Conservation (phyloP, 2,329 filamentous ascomycete genomes). For the Chrysoporthe austroafricana region DNA sequence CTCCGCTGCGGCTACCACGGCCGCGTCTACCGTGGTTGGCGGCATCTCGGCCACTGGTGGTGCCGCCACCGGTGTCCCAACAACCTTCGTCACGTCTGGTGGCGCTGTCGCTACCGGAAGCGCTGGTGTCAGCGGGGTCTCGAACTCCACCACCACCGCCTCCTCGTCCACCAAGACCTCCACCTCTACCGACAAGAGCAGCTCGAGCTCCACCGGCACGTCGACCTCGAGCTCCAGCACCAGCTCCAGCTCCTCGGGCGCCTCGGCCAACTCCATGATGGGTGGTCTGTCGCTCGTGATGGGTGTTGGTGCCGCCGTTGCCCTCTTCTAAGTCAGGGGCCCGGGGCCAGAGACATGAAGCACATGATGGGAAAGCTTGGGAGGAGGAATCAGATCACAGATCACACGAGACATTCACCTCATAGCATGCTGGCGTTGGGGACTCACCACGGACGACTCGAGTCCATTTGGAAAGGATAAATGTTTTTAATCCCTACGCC, state of each 20-base stretch:
- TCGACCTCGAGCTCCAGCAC: not conserved
- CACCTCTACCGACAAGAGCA: not conserved
- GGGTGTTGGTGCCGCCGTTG: slow-evolving; percentile 17
- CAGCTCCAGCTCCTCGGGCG: slow-evolving; percentile 9
- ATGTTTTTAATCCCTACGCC: slow-evolving; percentile 1
- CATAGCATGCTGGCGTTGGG: slow-evolving; percentile 10
- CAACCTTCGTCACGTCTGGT: slow-evolving; percentile 2
- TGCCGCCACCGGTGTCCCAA: not conserved
- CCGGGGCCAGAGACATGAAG: not conserved
- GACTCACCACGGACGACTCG: not conserved
- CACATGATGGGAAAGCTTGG: slow-evolving; percentile 2
- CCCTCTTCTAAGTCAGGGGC: slow-evolving; percentile 10
- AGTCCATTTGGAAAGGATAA: slow-evolving; percentile 1
- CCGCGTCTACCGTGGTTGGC: not conserved
- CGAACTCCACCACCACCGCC: slow-evolving; percentile 16
- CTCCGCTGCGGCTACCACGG: not conserved
- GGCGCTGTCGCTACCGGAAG: slow-evolving; percentile 6
- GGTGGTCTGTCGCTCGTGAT: slow-evolving; percentile 17
- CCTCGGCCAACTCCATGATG: not conserved
- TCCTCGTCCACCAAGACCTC: not conserved
- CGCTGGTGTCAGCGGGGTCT: not conserved
- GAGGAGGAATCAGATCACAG: not conserved
- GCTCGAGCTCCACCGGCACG: not conserved
- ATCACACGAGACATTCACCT: not conserved
- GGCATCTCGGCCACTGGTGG: not conserved